These are phyloP conservation scores for Botryotinia convoluta DNA, from an alignment of 2,329 filamentous ascomycete genomes.

Conservation along the genomic window DNA sequence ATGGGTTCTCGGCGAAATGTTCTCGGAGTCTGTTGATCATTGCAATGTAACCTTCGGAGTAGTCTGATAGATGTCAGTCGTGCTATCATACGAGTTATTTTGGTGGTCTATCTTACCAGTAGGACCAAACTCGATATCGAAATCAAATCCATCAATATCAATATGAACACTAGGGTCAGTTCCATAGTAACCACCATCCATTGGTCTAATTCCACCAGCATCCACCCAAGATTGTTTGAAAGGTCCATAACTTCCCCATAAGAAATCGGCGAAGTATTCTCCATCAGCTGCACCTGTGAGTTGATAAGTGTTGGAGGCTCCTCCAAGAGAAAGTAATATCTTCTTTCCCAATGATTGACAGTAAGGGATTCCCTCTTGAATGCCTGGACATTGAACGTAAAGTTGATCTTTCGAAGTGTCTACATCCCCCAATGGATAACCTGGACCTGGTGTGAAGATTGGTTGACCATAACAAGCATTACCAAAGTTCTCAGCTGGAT, in stretches of 20 bases:
- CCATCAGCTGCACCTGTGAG: constrained; percentile 41
- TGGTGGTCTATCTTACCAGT: constrained; percentile 21
- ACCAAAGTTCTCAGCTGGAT: constrained; percentile 44
- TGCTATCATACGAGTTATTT: background rate
- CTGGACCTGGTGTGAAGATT: constrained; percentile 34
- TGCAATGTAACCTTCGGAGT: constrained; percentile 33
- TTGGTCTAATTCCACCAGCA: constrained; percentile 34
- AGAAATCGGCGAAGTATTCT: constrained; percentile 39
- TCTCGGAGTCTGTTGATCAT: constrained; percentile 34
- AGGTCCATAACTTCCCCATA: constrained; percentile 46
- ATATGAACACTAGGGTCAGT: constrained; percentile 24
- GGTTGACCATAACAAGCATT: constrained; percentile 43
- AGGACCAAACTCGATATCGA: constrained; percentile 36
- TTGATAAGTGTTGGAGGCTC: constrained; percentile 37
- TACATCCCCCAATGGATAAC: constrained; percentile 31
- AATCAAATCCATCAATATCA: constrained; percentile 39
- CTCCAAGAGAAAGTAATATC: constrained; percentile 44
- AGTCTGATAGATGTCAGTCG: constrained; percentile 27
- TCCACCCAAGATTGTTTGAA: constrained; percentile 37
- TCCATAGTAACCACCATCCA: constrained; percentile 29
- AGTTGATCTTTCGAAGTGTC: constrained; percentile 39
- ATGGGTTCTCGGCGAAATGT: constrained; percentile 27
- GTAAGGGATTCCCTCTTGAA: constrained; percentile 41
- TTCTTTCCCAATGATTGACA: constrained; percentile 44
- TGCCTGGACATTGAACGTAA: constrained; percentile 38